Base-by-base conservation (phyloP, 2,329 filamentous ascomycete genomes). In the Pseudopithomyces chartarum region DNA sequence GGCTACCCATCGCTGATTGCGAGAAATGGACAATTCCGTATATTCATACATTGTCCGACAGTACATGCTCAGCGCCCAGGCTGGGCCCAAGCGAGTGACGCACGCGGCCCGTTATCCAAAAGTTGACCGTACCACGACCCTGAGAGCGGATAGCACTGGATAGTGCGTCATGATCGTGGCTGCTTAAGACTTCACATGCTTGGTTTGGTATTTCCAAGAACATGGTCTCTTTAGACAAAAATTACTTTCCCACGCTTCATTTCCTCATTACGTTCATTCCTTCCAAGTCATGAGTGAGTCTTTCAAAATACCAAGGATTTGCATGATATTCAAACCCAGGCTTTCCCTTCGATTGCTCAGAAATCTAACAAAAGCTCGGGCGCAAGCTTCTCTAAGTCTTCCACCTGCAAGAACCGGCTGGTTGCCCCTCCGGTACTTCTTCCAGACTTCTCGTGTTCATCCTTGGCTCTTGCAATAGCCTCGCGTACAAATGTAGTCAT, bases 401-500 rank as follows among this genome's bases (percentile, higher is more conserved):
- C 92, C 44, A 96, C 88, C 85, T 95, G 91, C 34, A 94, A 73
- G 69, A 93, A 92, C 3, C 85, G 87, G 56, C 85, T 82, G 63
- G 65, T 60, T 50, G 66, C 60, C 58, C 73, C 57, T 55, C 68
- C 61, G 50, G 66, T 34, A 50, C 17, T 57, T 53, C 70, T 67
- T n/a, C 61, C 73, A 33, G 74, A 74, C 75, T 81, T 77, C 39
- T 74, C 80, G 70, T 89, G 88, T 80, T 91, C 90, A 56, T 87
- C 86, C 10, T 87, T 85, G 38, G 91, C 88, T 69, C 94, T 79
- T 15, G 92, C 91, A 71, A 98, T 87, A 1, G 92, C 91, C 79
- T 98, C 94, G 59, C 90, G 84, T 52, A 97, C 90, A 77, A 97
- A 98, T 0, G 94, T 86, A 75, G 97, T 92, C 76, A 97, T 84